These are phyloP conservation scores for Trichoderma koningii DNA, from an alignment of 2,329 filamentous ascomycete genomes.

Conservation along the genomic window DNA sequence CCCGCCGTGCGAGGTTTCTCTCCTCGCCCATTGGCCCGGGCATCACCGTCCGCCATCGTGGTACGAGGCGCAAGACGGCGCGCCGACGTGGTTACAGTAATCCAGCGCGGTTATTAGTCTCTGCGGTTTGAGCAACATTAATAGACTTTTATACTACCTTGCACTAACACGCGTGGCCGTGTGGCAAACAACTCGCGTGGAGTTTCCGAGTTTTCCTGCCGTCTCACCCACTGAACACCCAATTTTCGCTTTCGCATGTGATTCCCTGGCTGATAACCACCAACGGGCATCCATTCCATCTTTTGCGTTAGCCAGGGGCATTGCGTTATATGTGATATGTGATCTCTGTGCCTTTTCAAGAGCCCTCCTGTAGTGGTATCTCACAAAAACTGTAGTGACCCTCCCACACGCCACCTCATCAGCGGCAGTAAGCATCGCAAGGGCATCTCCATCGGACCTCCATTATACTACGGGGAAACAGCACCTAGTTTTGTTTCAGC, in stretches of 20 bases:
- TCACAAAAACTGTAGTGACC: neutral
- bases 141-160: neutral
- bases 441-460: neutral
- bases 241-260: neutral
- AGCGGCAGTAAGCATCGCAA: slow-evolving; percentile 7
- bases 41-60: neutral
- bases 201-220: neutral
- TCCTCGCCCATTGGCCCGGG: neutral
- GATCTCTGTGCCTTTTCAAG: neutral
- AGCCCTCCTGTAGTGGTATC: neutral
- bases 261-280: neutral
- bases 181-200: neutral
- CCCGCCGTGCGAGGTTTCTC: neutral
- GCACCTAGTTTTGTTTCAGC: neutral
- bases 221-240: neutral
- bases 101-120: neutral
- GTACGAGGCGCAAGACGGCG: slow-evolving; percentile 3
- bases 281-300: neutral
- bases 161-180: neutral
- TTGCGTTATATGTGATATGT: neutral
- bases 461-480: neutral
- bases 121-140: neutral
- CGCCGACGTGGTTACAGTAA: neutral
- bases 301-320: slow-evolving; percentile 8
- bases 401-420: neutral